These are phyloP conservation scores for Quercus parvula DNA, from an alignment of 306 rosid genomes.

Conservation along the genomic window DNA sequence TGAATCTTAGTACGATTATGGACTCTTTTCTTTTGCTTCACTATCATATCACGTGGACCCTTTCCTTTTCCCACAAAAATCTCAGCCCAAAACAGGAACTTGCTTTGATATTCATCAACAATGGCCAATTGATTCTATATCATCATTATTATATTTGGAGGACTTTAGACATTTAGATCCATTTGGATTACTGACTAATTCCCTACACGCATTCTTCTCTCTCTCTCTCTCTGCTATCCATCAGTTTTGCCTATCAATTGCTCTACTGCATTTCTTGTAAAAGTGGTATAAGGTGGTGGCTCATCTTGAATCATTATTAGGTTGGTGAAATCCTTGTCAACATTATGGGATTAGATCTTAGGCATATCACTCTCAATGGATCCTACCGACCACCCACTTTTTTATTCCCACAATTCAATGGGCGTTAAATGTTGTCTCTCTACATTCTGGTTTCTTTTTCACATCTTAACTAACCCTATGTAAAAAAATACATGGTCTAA, in stretches of 20 bases:
- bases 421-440: not conserved
- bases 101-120: not conserved
- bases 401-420: not conserved
- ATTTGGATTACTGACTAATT: slow-evolving; percentile 17
- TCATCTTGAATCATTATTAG: slow-evolving; percentile 4
- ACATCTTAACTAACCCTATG: not conserved
- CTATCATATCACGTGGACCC: slow-evolving; percentile 38
- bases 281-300: slow-evolving; percentile 30
- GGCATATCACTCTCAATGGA: slow-evolving; percentile 29
- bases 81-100: slow-evolving; percentile 10
- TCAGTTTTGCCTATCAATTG: slow-evolving; percentile 21
- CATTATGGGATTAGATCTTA: slow-evolving; percentile 13
- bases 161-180: slow-evolving; percentile 21
- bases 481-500: not conserved
- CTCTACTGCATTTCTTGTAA: slow-evolving; percentile 1
- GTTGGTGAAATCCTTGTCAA: slow-evolving; percentile 25
- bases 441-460: not conserved
- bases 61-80: not conserved
- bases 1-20: slow-evolving; percentile 70
- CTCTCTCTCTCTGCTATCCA: slow-evolving; percentile 20
- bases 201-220: slow-evolving; percentile 16
- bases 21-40: slow-evolving; percentile 27
- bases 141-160: slow-evolving; percentile 8
- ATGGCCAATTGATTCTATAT: not conserved
- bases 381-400: slow-evolving; percentile 22